These are phyloP conservation scores for Tirmania nivea DNA, from an alignment of 495 filamentous ascomycete species.

Conservation along the genomic window DNA sequence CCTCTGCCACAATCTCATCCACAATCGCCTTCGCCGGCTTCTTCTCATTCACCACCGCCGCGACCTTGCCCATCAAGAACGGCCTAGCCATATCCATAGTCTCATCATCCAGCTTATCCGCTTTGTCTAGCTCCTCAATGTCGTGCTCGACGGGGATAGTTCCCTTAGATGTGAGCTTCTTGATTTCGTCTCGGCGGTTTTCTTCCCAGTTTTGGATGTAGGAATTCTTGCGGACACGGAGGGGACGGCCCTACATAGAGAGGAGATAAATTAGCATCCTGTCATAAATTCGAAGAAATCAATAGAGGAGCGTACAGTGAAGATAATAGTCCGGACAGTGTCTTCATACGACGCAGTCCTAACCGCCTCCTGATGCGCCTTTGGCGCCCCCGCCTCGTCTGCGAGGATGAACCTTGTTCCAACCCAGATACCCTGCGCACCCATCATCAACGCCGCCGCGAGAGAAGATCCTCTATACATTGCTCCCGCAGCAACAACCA, in stretches of 20 bases:
- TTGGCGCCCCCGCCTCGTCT: slow-evolving; percentile 82
- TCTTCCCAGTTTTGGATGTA: slow-evolving; percentile 96
- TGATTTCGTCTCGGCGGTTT: slow-evolving; percentile 72
- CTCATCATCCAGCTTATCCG: slow-evolving; percentile 38
- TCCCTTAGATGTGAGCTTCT: slow-evolving; percentile 69
- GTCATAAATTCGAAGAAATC: background rate
- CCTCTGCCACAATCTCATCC: slow-evolving; percentile 82
- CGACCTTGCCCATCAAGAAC: slow-evolving; percentile 90
- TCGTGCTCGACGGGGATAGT: slow-evolving; percentile 85
- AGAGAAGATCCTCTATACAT: slow-evolving; percentile 82
- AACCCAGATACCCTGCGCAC: slow-evolving; percentile 83
- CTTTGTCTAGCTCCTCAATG: slow-evolving; percentile 51
- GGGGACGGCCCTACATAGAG: slow-evolving; percentile 45
- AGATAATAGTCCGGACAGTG: slow-evolving; percentile 90
- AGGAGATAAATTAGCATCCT: slow-evolving; percentile 12
- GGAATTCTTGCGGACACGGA: slow-evolving; percentile 76
- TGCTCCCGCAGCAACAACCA: slow-evolving; percentile 83
- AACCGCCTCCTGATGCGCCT: slow-evolving; percentile 92
- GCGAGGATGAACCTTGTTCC: slow-evolving; percentile 86
- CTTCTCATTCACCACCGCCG: slow-evolving; percentile 81
- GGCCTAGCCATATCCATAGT: slow-evolving; percentile 78
- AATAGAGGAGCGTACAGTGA: slow-evolving; percentile 38
- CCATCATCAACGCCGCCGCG: slow-evolving; percentile 78
- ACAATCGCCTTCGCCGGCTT: slow-evolving; percentile 82
- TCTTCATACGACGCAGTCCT: slow-evolving; percentile 81